These are phyloP conservation scores for Starmerella davenportii DNA, from an alignment of 805 yeast genomes.

Conservation along the genomic window DNA sequence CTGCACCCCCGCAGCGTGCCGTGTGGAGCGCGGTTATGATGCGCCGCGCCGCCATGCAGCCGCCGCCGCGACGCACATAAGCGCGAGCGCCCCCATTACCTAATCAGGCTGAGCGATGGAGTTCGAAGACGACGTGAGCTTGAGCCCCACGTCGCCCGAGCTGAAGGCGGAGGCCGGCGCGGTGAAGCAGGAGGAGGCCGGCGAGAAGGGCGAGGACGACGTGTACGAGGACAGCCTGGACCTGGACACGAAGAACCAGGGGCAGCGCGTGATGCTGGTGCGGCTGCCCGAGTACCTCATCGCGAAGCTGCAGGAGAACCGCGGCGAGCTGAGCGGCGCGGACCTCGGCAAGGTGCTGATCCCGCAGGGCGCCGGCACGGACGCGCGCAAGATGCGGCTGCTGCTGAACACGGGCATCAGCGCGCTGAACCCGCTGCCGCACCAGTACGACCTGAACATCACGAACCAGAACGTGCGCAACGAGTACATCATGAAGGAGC, in stretches of 20 bases:
- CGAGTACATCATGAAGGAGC: constrained; percentile 74
- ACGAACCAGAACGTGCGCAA: constrained; percentile 67
- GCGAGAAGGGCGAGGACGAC: constrained; percentile 25
- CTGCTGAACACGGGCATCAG: constrained; percentile 23
- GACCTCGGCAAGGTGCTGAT: constrained; percentile 64
- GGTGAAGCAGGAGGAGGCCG: constrained; percentile 4
- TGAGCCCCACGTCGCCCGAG: constrained; percentile 22
- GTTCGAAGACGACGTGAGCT: constrained; percentile 25
- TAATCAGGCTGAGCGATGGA: too few relatives aligned
- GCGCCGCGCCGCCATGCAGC: too few relatives aligned
- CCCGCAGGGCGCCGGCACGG: constrained; percentile 21
- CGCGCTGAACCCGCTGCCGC: constrained; percentile 48
- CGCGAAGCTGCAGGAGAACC: constrained; percentile 50
- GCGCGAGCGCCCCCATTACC: too few relatives aligned
- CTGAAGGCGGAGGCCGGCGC: not conserved
- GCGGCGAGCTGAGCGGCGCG: constrained; percentile 46
- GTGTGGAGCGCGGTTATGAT: too few relatives aligned
- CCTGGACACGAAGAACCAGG: constrained; percentile 43
- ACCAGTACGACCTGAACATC: constrained; percentile 62
- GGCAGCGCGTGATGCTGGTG: constrained; percentile 78
- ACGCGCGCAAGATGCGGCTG: constrained; percentile 21
- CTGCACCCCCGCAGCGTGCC: too few relatives aligned
- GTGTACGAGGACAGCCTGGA: constrained; percentile 51
- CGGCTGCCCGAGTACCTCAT: constrained; percentile 76
- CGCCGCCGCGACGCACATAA: too few relatives aligned